phyloP scores from a whole-genome alignment of 176 grass and related monocot species.

The Leersia perrieri region DNA sequence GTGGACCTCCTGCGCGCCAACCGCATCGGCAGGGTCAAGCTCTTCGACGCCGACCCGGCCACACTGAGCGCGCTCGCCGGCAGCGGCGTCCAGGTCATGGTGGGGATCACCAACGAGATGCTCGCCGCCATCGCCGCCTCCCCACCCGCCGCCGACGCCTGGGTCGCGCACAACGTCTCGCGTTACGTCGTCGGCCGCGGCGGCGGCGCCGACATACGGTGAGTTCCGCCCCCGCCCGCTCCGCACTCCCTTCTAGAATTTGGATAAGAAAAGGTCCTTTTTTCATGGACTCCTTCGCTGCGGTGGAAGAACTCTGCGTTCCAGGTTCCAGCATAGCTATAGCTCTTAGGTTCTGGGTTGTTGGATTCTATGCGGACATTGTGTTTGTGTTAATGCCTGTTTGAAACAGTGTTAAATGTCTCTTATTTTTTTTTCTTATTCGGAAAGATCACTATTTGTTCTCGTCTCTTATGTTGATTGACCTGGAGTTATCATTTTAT shows the following conservation, averaged over 20 bases:
- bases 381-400: too few relatives aligned
- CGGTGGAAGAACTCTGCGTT: not conserved
- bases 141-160: constrained; percentile 47
- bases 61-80: constrained; percentile 59
- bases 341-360: too few relatives aligned
- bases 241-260: not conserved
- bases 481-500: not conserved
- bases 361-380: too few relatives aligned
- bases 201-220: constrained; percentile 79
- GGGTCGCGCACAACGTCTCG: constrained; percentile 70
- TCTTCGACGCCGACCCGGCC: constrained; percentile 63
- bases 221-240: too few relatives aligned
- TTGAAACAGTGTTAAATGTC: not conserved
- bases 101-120: constrained; percentile 62
- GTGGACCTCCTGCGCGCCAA: constrained; percentile 74
- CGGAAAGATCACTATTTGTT: not conserved
- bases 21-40: constrained; percentile 72
- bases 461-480: not conserved
- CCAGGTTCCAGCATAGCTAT: not conserved
- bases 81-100: constrained; percentile 78
- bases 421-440: not conserved
- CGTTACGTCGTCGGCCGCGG: constrained; percentile 63
- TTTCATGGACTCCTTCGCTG: not conserved
- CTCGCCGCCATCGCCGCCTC: constrained; percentile 36
- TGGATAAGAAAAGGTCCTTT: too few relatives aligned